Base-by-base conservation (phyloP, 1,284 basidiomycete species). In the Ceratobasidium sp. region DNA sequence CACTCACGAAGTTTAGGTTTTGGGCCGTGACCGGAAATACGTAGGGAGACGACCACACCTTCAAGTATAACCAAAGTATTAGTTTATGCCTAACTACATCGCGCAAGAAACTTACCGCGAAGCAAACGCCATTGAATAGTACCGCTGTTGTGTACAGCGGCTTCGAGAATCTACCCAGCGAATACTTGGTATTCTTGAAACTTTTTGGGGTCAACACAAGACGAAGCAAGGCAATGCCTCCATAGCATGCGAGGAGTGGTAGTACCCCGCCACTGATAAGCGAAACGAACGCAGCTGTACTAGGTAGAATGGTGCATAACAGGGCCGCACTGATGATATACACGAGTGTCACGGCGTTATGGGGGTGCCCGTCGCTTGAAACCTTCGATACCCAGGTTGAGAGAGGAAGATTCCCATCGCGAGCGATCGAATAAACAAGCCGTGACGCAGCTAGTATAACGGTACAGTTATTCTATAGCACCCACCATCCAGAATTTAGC, bases 401-500 rank as follows among this genome's bases (percentile, higher is more conserved):
- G 19, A 81, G 80, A 19, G 82, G 82, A 0, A 83, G 77, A 24
- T 82, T 80, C 0, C 82, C 82, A 65, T 83, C 82, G 5, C 82
- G 79, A 1, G 82, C 82, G 29, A 83, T 79, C 31, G 81, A 82
- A 45, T 82, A 83, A 50, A 83, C 78, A 41, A 83, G 78, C 24
- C 82, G 80, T 1, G 81, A 81, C 0, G 82, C 80, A 5, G 82
- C 82, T n/a, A 82, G 80, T 50, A 83, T 80, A 15, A 56, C 33
- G 27, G 33, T 29, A 19, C 53, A 15, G 53, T 56, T 24, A 24
- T 4, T 56, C 53, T 56, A 24, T 29, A 29, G 27, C 14, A 15
- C n/a, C 33, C 80, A 79, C 69, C 82, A 79, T 44, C 78, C 79
- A 11, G 79, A 79, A 78, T 82, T 82, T 67, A 79, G 74, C 45